These are phyloP conservation scores for Hygrocybe punicea DNA, from an alignment of 768 basidiomycete species.

Conservation along the genomic window DNA sequence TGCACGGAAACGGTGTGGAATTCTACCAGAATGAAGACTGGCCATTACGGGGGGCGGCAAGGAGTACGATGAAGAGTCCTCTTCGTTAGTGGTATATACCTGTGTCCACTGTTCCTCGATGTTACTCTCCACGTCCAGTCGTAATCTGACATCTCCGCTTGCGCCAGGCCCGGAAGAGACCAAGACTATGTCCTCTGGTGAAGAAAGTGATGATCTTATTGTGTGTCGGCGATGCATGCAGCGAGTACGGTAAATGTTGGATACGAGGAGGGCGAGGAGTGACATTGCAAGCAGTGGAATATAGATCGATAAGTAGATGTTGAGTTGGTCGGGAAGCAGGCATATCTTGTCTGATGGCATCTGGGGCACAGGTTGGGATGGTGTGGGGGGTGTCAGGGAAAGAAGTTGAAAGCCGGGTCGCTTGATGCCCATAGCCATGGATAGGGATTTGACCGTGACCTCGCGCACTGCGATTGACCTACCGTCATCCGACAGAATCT, in stretches of 20 bases:
- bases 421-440: conserved; percentile 84
- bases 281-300: conserved; percentile 62
- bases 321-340: conserved; percentile 78
- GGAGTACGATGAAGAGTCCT: not conserved
- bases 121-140: not conserved
- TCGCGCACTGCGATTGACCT: conserved; percentile 49
- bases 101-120: not conserved
- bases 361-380: conserved; percentile 11
- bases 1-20: not conserved
- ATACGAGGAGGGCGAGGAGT: conserved; percentile 43
- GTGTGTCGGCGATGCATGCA: not conserved
- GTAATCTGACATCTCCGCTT: not conserved
- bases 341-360: conserved; percentile 60
- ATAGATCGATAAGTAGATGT: conserved; percentile 73
- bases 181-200: not conserved
- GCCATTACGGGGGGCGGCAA: conserved; percentile 19
- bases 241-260: conserved; percentile 20
- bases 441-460: conserved; percentile 85
- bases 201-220: not conserved
- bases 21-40: conserved; percentile 3
- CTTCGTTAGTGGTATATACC: not conserved
- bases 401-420: conserved; percentile 88
- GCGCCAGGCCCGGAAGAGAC: conserved; percentile 6
- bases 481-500: conserved; percentile 18
- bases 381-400: conserved; percentile 52